phyloP scores from a whole-genome alignment of 129 eudicot species.

The Arctium minus region DNA sequence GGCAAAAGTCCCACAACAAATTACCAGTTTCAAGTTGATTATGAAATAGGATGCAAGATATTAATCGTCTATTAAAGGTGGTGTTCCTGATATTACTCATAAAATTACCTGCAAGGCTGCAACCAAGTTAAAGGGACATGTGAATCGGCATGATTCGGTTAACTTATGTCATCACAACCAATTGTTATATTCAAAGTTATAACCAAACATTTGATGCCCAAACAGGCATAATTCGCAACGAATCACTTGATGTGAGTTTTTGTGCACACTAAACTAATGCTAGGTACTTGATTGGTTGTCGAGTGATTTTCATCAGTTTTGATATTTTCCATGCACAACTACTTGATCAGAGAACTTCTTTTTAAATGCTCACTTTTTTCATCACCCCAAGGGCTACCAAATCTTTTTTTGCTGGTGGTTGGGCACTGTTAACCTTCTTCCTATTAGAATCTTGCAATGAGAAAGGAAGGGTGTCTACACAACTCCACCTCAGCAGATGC shows the following conservation, averaged over 20 bases:
- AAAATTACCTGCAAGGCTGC: not conserved
- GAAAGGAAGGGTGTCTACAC: constrained; percentile 10
- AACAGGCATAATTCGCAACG: constrained; percentile 19
- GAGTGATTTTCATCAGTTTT: not conserved
- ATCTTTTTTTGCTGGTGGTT: not conserved
- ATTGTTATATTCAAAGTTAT: constrained; percentile 18
- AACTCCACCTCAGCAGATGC: constrained; percentile 28
- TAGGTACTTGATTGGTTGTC: constrained; percentile 10
- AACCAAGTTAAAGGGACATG: constrained; percentile 5
- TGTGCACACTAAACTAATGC: not conserved
- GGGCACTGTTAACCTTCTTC: constrained; percentile 15
- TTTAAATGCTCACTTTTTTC: not conserved
- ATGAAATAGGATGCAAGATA: constrained; percentile 1
- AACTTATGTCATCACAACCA: constrained; percentile 24
- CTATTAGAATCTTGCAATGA: constrained; percentile 4
- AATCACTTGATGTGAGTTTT: constrained; percentile 10
- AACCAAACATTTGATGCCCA: constrained; percentile 19
- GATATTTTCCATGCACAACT: constrained; percentile 9
- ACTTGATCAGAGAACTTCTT: constrained; percentile 13
- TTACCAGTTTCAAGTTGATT: not conserved
- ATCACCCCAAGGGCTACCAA: constrained; percentile 1
- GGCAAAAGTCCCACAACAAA: not conserved
- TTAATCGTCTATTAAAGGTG: not conserved
- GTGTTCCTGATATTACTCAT: constrained; percentile 4
- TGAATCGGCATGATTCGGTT: constrained; percentile 4